phyloP scores from a whole-genome alignment of 2,329 filamentous ascomycete species.

The Neofusicoccum ribis region DNA sequence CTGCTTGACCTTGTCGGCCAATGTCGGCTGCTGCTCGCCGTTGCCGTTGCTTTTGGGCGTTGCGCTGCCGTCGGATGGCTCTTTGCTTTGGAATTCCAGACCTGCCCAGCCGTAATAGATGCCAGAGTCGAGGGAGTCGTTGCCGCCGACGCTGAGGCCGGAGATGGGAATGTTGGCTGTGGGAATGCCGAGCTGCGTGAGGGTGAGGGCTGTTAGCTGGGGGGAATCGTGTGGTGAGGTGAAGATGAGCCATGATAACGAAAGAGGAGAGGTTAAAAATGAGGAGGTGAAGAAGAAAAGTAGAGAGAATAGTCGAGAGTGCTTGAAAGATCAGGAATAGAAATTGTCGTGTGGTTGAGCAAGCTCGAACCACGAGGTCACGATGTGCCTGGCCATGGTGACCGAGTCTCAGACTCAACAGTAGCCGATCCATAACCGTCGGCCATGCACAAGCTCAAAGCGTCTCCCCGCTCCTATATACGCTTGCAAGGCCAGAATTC shows the following conservation, averaged over 20 bases:
- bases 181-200: constrained; percentile 75
- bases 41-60: not conserved
- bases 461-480: no score
- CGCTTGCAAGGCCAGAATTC: no score
- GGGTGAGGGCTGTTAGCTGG: not conserved
- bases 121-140: constrained; percentile 66
- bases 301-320: not conserved
- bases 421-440: no score
- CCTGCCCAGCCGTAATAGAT: constrained; percentile 94
- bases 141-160: constrained; percentile 68
- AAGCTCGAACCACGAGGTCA: no score
- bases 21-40: not conserved
- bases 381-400: no score
- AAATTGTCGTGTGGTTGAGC: no score
- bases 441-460: no score
- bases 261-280: not conserved
- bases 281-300: not conserved
- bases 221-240: not conserved
- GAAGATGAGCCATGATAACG: not conserved
- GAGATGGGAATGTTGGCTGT: constrained; percentile 81
- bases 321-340: not conserved
- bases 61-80: not conserved
- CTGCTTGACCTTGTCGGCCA: constrained; percentile 12
- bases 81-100: constrained; percentile 55
- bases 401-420: no score